Evolutionary conservation across 2,329 filamentous ascomycete genomes (phyloP).

Genomic region (Fusarium anguioides): DNA sequence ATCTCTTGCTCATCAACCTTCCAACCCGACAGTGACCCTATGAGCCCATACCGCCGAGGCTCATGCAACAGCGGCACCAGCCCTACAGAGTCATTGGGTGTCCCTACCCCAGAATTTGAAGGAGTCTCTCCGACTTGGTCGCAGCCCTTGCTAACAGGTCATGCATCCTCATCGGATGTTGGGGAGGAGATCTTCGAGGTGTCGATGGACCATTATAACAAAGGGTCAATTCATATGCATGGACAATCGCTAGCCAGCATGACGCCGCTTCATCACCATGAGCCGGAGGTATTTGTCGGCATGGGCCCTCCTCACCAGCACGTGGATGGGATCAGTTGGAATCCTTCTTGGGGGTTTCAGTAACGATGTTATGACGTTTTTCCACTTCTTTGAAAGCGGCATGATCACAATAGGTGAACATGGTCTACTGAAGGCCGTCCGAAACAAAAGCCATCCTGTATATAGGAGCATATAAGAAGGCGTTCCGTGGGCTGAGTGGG

Average conservation of each 20-base stretch:
- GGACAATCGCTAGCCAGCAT: conserved; percentile 18
- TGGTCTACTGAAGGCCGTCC: neutral
- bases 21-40: conserved; percentile 19
- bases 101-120: conserved; percentile 40
- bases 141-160: conserved; percentile 37
- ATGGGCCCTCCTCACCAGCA: conserved; percentile 24
- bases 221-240: conserved; percentile 26
- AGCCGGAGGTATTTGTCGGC: conserved; percentile 23
- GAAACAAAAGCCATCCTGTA: conserved; percentile 3
- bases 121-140: conserved; percentile 35
- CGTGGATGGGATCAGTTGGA: conserved; percentile 28
- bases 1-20: conserved; percentile 30
- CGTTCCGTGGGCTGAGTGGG: neutral
- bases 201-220: conserved; percentile 30
- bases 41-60: conserved; percentile 34
- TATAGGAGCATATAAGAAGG: neutral
- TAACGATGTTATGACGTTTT: conserved; percentile 1
- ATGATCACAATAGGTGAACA: neutral
- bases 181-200: conserved; percentile 42
- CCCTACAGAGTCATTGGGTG: conserved; percentile 40
- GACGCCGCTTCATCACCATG: conserved; percentile 10
- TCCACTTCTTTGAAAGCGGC: neutral
- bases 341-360: conserved; percentile 37
- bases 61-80: conserved; percentile 43
- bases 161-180: conserved; percentile 32